These are phyloP conservation scores for Euphorbia corollata DNA, from an alignment of 441 rosid species.

Conservation along the genomic window DNA sequence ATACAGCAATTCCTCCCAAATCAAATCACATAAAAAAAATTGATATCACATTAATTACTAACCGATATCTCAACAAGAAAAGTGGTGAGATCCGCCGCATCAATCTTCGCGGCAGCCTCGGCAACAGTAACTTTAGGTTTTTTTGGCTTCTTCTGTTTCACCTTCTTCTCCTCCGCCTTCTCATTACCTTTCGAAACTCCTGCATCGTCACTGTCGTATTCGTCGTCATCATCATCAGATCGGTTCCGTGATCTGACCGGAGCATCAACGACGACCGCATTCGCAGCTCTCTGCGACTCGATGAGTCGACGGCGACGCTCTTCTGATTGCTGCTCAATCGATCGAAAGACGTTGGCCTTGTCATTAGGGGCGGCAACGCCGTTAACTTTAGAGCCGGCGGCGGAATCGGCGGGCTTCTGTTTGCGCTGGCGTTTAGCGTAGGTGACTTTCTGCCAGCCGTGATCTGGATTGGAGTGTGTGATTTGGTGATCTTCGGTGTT, in stretches of 20 bases:
- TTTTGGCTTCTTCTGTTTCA: slow-evolving; percentile 72
- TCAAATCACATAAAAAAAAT: slow-evolving; percentile 12
- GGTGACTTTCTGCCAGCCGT: slow-evolving; percentile 74
- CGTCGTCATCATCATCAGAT: slow-evolving; percentile 44
- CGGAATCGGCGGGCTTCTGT: slow-evolving; percentile 38
- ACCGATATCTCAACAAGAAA: slow-evolving; percentile 59
- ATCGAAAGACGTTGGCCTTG: slow-evolving; percentile 42
- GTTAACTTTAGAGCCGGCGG: slow-evolving; percentile 23
- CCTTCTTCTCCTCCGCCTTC: slow-evolving; percentile 45
- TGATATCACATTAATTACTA: too few species aligned
- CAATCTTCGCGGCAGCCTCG: slow-evolving; percentile 77
- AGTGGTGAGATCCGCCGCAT: slow-evolving; percentile 50
- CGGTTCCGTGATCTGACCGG: slow-evolving; percentile 40
- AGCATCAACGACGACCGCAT: slow-evolving; percentile 17
- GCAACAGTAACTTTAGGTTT: slow-evolving; percentile 68
- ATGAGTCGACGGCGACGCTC: slow-evolving; percentile 49
- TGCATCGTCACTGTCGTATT: slow-evolving; percentile 39
- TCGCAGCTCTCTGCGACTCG: slow-evolving; percentile 40
- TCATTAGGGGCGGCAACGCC: slow-evolving; percentile 26
- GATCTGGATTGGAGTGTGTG: slow-evolving; percentile 30
- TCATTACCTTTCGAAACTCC: slow-evolving; percentile 33
- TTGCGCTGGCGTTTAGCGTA: slow-evolving; percentile 63
- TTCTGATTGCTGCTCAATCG: slow-evolving; percentile 51
- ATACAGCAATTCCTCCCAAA: slow-evolving; percentile 5
- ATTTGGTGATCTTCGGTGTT: slow-evolving; percentile 24